phyloP scores from a whole-genome alignment of 2,329 filamentous ascomycete species.

The Diplodia sapinea region DNA sequence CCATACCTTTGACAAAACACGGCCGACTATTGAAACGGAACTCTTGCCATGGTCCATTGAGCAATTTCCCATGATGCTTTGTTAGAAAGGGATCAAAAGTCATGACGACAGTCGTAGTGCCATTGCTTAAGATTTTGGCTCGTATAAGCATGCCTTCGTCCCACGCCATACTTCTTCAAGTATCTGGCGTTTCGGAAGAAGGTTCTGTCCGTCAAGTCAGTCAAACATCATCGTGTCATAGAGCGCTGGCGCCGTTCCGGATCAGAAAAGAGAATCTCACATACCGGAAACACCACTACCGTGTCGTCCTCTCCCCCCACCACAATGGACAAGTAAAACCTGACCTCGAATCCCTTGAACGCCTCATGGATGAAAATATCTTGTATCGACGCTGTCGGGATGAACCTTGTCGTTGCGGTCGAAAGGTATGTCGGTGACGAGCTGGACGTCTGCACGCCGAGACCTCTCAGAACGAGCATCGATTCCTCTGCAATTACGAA shows the following conservation, averaged over 20 bases:
- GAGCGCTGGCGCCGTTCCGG: too few relatives aligned
- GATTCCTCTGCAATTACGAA: constrained; percentile 69
- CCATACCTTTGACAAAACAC: not conserved
- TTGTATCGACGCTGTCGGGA: constrained; percentile 88
- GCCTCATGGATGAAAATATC: constrained; percentile 96
- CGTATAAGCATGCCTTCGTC: constrained; percentile 80
- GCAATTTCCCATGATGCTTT: not conserved
- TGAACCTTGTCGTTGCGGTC: constrained; percentile 70
- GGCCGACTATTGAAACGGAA: not conserved
- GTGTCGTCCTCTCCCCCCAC: constrained; percentile 87
- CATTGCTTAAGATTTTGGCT: constrained; percentile 46
- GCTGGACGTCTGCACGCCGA: constrained; percentile 87
- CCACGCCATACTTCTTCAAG: constrained; percentile 92
- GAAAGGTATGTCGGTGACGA: constrained; percentile 71
- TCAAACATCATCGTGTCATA: not conserved
- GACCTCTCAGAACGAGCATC: constrained; percentile 81
- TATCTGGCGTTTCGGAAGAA: constrained; percentile 75
- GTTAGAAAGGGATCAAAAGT: not conserved
- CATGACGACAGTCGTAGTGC: not conserved
- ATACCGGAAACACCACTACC: constrained; percentile 89
- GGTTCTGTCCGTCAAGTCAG: constrained; percentile 49
- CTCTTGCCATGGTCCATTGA: not conserved
- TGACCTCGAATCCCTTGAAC: constrained; percentile 87
- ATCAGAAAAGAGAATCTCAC: constrained; percentile 36
- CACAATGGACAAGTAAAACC: constrained; percentile 87